phyloP scores from a whole-genome alignment of 768 basidiomycete species.

The Tricholoma matsutake region DNA sequence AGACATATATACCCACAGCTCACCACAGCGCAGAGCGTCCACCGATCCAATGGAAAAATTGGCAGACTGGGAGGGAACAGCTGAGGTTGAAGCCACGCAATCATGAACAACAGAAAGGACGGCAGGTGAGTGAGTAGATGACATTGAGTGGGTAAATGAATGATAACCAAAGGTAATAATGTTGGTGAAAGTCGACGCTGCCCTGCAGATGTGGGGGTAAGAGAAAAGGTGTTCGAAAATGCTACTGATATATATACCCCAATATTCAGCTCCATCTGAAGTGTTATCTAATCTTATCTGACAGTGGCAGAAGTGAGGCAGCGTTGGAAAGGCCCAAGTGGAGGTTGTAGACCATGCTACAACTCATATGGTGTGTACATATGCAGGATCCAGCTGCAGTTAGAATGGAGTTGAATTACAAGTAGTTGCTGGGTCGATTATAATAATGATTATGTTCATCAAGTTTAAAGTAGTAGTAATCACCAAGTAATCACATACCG shows the following conservation, averaged over 20 bases:
- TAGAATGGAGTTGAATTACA: too few species aligned
- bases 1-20: neutral
- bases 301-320: neutral
- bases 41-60: neutral
- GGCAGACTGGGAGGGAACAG: neutral
- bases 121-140: neutral
- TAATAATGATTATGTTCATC: too few species aligned
- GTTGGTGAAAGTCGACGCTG: neutral
- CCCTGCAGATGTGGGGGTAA: neutral
- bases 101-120: neutral
- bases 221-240: neutral
- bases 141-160: neutral
- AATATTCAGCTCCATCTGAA: too few species aligned
- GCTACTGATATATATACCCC: neutral
- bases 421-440: too few species aligned
- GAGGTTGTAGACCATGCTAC: neutral
- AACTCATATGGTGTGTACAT: neutral
- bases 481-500: too few species aligned
- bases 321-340: neutral
- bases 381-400: too few species aligned
- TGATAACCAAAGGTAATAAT: neutral
- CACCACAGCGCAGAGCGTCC: neutral
- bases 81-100: neutral
- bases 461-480: too few species aligned
- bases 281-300: neutral